Percentiles rank a stretch among this genome's conserved stretches.
Evolutionary conservation across 164 flowering plant species (phyloP).

Genomic region (Taxillus chinensis): DNA sequence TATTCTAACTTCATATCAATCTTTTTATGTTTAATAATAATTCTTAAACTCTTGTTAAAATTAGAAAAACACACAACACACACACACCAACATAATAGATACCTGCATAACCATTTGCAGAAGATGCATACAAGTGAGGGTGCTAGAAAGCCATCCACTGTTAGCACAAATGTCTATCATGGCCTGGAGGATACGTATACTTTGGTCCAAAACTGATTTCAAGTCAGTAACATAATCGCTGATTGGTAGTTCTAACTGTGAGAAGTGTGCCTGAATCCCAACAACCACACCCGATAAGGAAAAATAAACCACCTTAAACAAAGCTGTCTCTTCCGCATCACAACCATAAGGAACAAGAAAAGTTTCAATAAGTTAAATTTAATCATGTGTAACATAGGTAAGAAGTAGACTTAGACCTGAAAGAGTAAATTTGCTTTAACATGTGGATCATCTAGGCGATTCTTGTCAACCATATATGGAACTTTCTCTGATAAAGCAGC

Average conservation of each 20-base stretch:
- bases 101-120: constrained; percentile 99
- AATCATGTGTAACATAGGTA: neutral
- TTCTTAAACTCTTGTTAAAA: no score
- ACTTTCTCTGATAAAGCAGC: constrained; percentile 60
- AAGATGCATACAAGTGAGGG: constrained; percentile 89
- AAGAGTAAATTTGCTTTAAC: constrained; percentile 89
- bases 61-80: no score
- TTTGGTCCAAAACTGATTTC: constrained; percentile 95
- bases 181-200: constrained; percentile 95
- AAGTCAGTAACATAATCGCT: constrained; percentile 92
- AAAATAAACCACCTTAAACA: neutral
- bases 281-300: neutral
- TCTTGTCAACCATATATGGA: constrained; percentile 59
- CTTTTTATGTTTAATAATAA: no score
- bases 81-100: constrained; percentile 5
- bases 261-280: constrained; percentile 79
- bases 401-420: constrained; percentile 42
- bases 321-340: neutral
- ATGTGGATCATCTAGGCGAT: constrained; percentile 91
- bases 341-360: constrained; percentile 1
- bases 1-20: no score
- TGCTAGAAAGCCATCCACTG: constrained; percentile 95
- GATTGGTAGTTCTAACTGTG: constrained; percentile 80
- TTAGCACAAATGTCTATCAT: constrained; percentile 98
- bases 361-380: neutral